Percentiles rank a stretch among this genome's conserved stretches.
These are phyloP conservation scores for Zymoseptoria crescenta DNA, from an alignment of 2,329 filamentous ascomycete genomes.

Conservation along the genomic window DNA sequence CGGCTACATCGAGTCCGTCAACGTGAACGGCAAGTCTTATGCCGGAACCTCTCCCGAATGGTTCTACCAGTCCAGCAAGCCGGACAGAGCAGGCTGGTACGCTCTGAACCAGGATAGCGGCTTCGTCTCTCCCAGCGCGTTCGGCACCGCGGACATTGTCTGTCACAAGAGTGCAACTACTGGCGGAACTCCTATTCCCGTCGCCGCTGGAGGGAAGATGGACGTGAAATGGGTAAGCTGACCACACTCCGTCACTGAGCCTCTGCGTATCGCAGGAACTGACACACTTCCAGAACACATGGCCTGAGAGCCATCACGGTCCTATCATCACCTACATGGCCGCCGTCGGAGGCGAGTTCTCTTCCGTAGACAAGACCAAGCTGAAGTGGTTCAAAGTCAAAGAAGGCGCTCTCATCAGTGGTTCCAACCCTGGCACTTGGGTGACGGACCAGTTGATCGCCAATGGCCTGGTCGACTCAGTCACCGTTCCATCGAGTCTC, in stretches of 20 bases:
- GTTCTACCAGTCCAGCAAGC: constrained; percentile 50
- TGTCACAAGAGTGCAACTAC: constrained; percentile 48
- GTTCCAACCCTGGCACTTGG: constrained; percentile 42
- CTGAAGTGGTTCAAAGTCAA: constrained; percentile 60
- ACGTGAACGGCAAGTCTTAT: constrained; percentile 42
- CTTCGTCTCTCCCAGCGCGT: constrained; percentile 20
- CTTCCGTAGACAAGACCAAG: constrained; percentile 44
- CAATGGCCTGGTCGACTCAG: constrained; percentile 41
- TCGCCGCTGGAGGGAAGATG: constrained; percentile 49
- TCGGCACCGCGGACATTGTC: constrained; percentile 20
- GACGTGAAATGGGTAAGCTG: constrained; percentile 52
- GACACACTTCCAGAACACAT: constrained; percentile 7
- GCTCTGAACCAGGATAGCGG: constrained; percentile 33
- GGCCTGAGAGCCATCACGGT: constrained; percentile 44
- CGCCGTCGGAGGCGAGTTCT: constrained; percentile 49
- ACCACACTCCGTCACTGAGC: constrained; percentile 34
- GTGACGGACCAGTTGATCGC: constrained; percentile 47
- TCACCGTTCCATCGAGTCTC: constrained; percentile 47
- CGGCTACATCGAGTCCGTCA: constrained; percentile 37
- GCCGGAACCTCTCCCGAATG: constrained; percentile 35
- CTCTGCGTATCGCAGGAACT: background rate
- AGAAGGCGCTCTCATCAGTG: constrained; percentile 44
- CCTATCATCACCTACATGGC: constrained; percentile 60
- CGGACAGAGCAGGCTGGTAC: constrained; percentile 39
- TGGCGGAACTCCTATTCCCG: constrained; percentile 44